Percentiles rank a stretch among this genome's conserved stretches.
These are phyloP conservation scores for Globisporangium polare DNA, from an alignment of 352 stramenopile species.

Conservation along the genomic window DNA sequence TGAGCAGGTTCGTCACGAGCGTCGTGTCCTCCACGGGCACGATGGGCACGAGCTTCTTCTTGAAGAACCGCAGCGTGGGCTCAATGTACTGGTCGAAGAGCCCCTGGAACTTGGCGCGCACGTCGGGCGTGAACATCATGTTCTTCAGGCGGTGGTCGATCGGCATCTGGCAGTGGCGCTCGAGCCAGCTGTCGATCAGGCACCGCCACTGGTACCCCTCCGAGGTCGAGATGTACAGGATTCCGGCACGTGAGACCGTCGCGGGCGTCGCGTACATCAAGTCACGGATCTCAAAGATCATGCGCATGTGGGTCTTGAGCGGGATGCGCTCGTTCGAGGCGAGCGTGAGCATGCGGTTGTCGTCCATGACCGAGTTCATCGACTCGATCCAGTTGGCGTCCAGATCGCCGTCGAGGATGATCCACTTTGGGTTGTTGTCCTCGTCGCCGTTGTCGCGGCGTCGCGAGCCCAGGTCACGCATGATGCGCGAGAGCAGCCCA, in stretches of 20 bases:
- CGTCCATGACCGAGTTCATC: conserved; percentile 98
- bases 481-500: conserved; percentile 93
- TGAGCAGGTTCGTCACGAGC: conserved; percentile 90
- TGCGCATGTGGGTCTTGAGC: conserved; percentile 94
- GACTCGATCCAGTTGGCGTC: conserved; percentile 98
- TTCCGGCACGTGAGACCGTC: conserved; percentile 93
- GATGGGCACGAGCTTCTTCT: conserved; percentile 90
- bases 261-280: conserved; percentile 94
- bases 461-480: conserved; percentile 92
- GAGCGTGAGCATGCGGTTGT: conserved; percentile 96
- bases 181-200: conserved; percentile 92
- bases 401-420: conserved; percentile 95
- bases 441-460: conserved; percentile 86
- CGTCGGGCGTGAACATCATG: conserved; percentile 79
- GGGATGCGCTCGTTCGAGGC: conserved; percentile 96
- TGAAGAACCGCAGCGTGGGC: conserved; percentile 91
- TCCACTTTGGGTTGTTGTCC: conserved; percentile 95
- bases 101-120: conserved; percentile 68
- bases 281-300: conserved; percentile 98
- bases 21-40: conserved; percentile 93
- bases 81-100: conserved; percentile 93
- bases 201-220: conserved; percentile 94
- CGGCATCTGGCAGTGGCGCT: conserved; percentile 63
- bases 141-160: conserved; percentile 62
- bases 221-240: conserved; percentile 95